Evolutionary conservation across 768 basidiomycete species (phyloP), one percentile per base, ranked within the genome.

Genomic region (Kwoniella bestiolae): DNA sequence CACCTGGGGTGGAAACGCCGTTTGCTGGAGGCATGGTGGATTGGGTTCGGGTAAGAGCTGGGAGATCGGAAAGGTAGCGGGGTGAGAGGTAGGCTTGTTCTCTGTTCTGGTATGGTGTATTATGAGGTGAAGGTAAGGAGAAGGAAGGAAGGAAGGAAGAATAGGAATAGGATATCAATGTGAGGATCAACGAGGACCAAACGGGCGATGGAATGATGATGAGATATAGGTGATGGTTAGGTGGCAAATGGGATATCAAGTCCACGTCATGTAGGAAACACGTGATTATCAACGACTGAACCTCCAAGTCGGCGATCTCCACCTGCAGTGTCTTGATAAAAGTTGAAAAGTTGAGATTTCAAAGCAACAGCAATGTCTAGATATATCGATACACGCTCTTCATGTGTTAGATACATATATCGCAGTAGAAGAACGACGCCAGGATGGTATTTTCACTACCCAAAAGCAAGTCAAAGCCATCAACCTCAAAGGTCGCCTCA

Each of bases 381-480:
- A 3, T n/a, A n/a, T n/a, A n/a, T n/a, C n/a, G n/a, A n/a, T n/a
- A n/a, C n/a, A n/a, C n/a, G n/a, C n/a, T 34, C 38, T 38, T 41
- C 38, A 11, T 11, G 18, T 18, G 12, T 3, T 41, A 34, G 11
- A 2, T 38, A 56, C 11, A n/a, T 29, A 31, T 28, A 31, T 55
- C 14, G 9, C 25, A n/a, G 12, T 29, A 34, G 49, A 7, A 26
- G 9, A 8, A 3, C 26, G 6, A 25, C 29, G 14, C 51, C 67
- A 49, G 52, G 16, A 68, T 68, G 67, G 63, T 68, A 11, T 47
- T 63, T 6, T 64, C 67, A 3, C 51, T 68, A 6, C 57, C 63
- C 41, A 64, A 56, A 32, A 16, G 9, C 2, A 66, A 56, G 50
- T 14, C 29, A 21, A 68, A 64, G 50, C 8, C 51, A 16, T 51